A percentile compares a stretch with the other conserved stretches of the same genome.
These are phyloP conservation scores for Piloderma croceum DNA, from an alignment of 768 basidiomycete genomes.

Conservation along the genomic window DNA sequence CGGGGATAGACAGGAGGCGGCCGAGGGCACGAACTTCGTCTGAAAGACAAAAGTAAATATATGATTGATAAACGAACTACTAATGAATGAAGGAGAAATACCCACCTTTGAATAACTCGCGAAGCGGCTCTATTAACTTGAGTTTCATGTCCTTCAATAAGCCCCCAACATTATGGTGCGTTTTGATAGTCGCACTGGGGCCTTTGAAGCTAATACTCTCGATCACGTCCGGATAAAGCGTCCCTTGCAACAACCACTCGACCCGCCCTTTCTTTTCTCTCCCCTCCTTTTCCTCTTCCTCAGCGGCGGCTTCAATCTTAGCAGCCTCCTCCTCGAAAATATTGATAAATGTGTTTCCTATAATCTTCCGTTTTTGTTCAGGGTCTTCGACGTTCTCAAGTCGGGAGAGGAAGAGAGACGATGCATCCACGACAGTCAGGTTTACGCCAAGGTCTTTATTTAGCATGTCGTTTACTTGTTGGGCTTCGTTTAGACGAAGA, in stretches of 20 bases:
- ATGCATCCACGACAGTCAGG: slow-evolving; percentile 92
- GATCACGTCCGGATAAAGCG: slow-evolving; percentile 97
- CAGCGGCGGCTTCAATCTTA: slow-evolving; percentile 79
- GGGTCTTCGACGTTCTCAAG: slow-evolving; percentile 94
- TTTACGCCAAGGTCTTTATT: slow-evolving; percentile 92
- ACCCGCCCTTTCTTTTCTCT: slow-evolving; percentile 81
- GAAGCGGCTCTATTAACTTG: slow-evolving; percentile 94
- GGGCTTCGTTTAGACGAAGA: slow-evolving; percentile 83
- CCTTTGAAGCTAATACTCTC: slow-evolving; percentile 99
- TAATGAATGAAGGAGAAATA: not conserved
- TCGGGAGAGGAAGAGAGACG: slow-evolving; percentile 83
- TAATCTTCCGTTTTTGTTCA: slow-evolving; percentile 95
- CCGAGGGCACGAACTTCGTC: slow-evolving; percentile 96
- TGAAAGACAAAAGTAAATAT: slow-evolving; percentile 24
- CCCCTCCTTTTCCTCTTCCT: slow-evolving; percentile 63
- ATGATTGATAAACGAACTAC: not conserved
- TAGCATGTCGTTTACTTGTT: slow-evolving; percentile 90
- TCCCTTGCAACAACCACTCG: slow-evolving; percentile 97
- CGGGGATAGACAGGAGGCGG: slow-evolving; percentile 85
- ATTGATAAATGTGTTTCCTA: slow-evolving; percentile 98
- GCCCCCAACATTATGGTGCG: slow-evolving; percentile 98
- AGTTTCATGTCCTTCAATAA: slow-evolving; percentile 96
- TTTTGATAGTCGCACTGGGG: slow-evolving; percentile 98
- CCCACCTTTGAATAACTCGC: slow-evolving; percentile 95
- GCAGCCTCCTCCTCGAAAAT: slow-evolving; percentile 93